These are phyloP conservation scores for Cicer arietinum DNA, from an alignment of 306 rosid species.

Conservation along the genomic window DNA sequence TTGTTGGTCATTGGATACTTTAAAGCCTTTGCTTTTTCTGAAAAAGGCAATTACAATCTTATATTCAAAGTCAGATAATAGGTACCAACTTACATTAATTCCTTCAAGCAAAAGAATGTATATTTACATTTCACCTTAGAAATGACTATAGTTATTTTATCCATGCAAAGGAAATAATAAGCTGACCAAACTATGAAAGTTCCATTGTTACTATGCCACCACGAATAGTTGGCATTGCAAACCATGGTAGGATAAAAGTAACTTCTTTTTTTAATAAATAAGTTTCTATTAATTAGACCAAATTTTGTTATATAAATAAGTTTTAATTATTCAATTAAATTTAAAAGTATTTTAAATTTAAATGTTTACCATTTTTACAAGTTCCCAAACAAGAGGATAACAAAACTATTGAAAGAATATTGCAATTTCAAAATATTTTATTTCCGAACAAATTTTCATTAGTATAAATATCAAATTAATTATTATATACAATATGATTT, in stretches of 20 bases:
- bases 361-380: neutral
- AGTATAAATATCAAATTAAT: too few relatives aligned
- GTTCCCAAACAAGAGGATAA: neutral
- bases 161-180: too few relatives aligned
- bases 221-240: too few relatives aligned
- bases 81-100: constrained; percentile 26
- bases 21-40: constrained; percentile 37
- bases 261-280: neutral
- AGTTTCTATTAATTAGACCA: neutral
- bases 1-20: constrained; percentile 12
- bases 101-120: constrained; percentile 47
- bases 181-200: too few relatives aligned
- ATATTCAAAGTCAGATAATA: constrained; percentile 43
- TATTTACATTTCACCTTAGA: constrained; percentile 2
- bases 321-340: neutral
- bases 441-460: too few relatives aligned
- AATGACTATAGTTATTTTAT: neutral
- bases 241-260: neutral
- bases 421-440: too few relatives aligned
- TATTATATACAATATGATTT: too few relatives aligned
- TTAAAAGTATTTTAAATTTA: too few relatives aligned
- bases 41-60: constrained; percentile 46
- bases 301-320: neutral
- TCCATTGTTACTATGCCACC: too few relatives aligned
- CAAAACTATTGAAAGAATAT: neutral